phyloP scores from a whole-genome alignment of 2,329 filamentous ascomycete species.

The Akanthomyces dipterigenus region DNA sequence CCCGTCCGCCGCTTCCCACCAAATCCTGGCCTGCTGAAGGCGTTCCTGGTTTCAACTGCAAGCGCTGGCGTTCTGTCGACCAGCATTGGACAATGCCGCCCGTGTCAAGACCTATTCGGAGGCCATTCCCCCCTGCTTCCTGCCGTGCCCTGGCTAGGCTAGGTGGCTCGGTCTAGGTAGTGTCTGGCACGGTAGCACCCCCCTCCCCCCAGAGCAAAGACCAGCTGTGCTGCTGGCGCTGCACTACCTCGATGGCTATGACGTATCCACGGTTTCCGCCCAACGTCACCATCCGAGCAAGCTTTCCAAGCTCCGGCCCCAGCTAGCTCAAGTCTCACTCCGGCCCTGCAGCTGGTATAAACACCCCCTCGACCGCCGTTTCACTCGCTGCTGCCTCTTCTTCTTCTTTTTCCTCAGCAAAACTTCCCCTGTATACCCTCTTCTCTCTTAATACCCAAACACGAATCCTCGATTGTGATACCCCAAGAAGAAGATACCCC shows the following conservation, averaged over 20 bases:
- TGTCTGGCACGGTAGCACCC: background rate
- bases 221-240: background rate
- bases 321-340: slow-evolving; percentile 3
- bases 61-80: background rate
- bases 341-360: slow-evolving; percentile 9
- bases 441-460: slow-evolving; percentile 11
- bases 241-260: slow-evolving; percentile 10
- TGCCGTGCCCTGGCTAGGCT: background rate
- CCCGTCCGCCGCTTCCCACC: background rate
- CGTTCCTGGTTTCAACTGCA: slow-evolving; percentile 11
- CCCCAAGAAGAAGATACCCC: background rate
- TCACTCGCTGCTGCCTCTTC: background rate
- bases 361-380: slow-evolving; percentile 10
- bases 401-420: background rate
- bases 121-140: too few species aligned
- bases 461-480: slow-evolving; percentile 7
- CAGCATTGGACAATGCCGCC: slow-evolving; percentile 1
- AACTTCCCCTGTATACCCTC: slow-evolving; percentile 9
- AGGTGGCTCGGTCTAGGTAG: background rate
- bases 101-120: background rate
- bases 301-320: slow-evolving; percentile 8
- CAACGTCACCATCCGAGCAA: slow-evolving; percentile 12
- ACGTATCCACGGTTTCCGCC: slow-evolving; percentile 9
- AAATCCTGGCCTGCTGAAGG: background rate
- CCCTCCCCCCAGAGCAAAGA: background rate